Evolutionary conservation across 2,329 filamentous ascomycete genomes (phyloP).

Genomic region (Aphanocladium album): DNA sequence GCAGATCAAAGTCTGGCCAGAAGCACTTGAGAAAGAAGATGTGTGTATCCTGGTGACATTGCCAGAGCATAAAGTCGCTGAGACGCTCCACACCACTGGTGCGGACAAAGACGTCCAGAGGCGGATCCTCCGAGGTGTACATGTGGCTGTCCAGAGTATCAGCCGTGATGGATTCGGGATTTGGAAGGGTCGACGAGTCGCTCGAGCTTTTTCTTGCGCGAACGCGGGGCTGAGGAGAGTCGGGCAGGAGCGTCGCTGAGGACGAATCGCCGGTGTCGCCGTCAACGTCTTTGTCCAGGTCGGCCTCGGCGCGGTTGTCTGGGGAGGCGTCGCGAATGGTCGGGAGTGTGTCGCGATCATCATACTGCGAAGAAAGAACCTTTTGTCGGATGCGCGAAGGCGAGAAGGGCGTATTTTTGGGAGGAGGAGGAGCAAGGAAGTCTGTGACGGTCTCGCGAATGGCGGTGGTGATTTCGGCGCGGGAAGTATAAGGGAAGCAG

Average conservation of each 20-base stretch:
- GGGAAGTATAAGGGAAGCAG: conserved; percentile 94
- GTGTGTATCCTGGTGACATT: conserved; percentile 87
- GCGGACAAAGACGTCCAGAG: conserved; percentile 82
- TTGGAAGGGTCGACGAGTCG: conserved; percentile 44
- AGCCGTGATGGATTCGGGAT: conserved; percentile 81
- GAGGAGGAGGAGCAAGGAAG: conserved; percentile 67
- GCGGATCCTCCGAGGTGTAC: conserved; percentile 80
- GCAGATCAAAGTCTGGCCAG: conserved; percentile 95
- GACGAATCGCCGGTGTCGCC: conserved; percentile 50
- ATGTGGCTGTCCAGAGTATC: conserved; percentile 80
- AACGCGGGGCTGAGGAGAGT: conserved; percentile 42
- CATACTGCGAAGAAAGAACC: conserved; percentile 64
- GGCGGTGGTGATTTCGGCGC: conserved; percentile 89
- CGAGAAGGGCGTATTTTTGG: conserved; percentile 70
- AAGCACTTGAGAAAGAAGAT: conserved; percentile 88
- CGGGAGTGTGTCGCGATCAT: conserved; percentile 41
- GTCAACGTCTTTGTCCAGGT: conserved; percentile 43
- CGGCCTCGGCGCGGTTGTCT: conserved; percentile 40
- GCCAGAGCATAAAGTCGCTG: conserved; percentile 99
- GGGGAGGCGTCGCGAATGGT: conserved; percentile 47
- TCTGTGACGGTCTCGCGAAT: conserved; percentile 84
- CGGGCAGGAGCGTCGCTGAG: conserved; percentile 53
- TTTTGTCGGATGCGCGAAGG: conserved; percentile 83
- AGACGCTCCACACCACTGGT: conserved; percentile 90
- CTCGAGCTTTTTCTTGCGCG: conserved; percentile 28